Base-by-base conservation (phyloP, 2,329 filamentous ascomycete species). In the Pseudocercospora macadamiae region DNA sequence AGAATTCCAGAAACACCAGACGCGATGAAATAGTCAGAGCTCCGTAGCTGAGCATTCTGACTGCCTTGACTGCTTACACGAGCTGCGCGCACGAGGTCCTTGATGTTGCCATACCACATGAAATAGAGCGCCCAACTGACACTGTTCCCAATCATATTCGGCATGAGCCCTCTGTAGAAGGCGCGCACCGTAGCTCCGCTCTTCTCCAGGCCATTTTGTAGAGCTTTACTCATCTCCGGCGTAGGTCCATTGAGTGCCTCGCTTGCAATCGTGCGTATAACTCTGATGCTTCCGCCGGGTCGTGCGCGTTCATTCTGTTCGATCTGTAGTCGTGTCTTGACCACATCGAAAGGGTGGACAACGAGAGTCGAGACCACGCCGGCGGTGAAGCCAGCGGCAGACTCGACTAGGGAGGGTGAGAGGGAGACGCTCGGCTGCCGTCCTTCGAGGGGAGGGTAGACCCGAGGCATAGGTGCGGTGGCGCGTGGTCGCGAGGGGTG, bases 111-210 rank as follows among this genome's bases (percentile, higher is more conserved):
- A 65, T 88, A 89, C 75, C 83, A 86, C 51, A 96, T 86, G 78
- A 99, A 99, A 77, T 97, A 99, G 36, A 93, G 82, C 0, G 87
- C 91, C 93, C 95, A 97, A 72, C 89, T 91, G 9, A 89, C 83
- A 45, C 90, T 92, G 72, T 97, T 97, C 21, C 95, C 95, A 51
- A 96, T 79, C 60, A 97, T 81, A 74, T 97, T 99, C 3, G 93
- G 92, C 59, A 90, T 89, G 26, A 97, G 81, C 9, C 95, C 95
- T 57, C 95, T 87, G 77, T 97, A 99, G 56, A 97, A 85, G 16
- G 90, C 90, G 23, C 64, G 57, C 7, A 70, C 58, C 9, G 68
- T 58, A 8, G 54, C 60, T 19, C 48, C 54, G n/a, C 51, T 44
- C 18, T 63, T 54, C 23, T 61, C 59, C 19, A 47, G 3, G 8